phyloP scores from a whole-genome alignment of 2,329 filamentous ascomycete genomes.

The Calonectria henricotiae region DNA sequence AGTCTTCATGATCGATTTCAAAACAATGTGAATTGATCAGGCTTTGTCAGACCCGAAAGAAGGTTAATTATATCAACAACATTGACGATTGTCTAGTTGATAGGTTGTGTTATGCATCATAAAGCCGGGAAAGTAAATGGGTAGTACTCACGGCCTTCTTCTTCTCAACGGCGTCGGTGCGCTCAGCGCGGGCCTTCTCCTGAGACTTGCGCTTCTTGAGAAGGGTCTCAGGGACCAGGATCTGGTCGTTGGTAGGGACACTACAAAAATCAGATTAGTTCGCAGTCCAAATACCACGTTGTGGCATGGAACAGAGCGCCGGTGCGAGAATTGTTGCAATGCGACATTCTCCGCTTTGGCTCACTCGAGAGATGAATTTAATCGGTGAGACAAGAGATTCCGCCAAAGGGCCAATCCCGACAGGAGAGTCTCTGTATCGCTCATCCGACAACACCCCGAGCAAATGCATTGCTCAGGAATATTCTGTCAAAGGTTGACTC shows the following conservation, averaged over 20 bases:
- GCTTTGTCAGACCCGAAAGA: conserved; percentile 97
- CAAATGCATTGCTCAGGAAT: conserved; percentile 60
- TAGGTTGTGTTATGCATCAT: conserved; percentile 92
- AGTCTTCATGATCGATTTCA: conserved; percentile 37
- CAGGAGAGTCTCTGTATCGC: conserved; percentile 51
- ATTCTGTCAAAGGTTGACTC: conserved; percentile 56
- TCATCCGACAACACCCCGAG: conserved; percentile 86
- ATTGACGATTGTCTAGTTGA: conserved; percentile 98
- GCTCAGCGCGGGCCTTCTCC: conserved; percentile 98
- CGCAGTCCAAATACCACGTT: conserved; percentile 76
- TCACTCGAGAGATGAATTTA: conserved; percentile 86
- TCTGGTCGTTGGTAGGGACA: conserved; percentile 94
- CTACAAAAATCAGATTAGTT: conserved; percentile 82
- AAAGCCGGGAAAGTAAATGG: conserved; percentile 56
- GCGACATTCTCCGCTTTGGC: conserved; percentile 93
- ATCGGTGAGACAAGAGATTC: conserved; percentile 76
- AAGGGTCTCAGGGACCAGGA: conserved; percentile 98
- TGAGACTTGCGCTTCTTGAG: conserved; percentile 99
- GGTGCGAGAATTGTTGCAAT: conserved; percentile 91
- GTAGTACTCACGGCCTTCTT: conserved; percentile 87
- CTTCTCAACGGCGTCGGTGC: conserved; percentile 84
- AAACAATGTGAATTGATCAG: conserved; percentile 53
- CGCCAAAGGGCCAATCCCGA: conserved; percentile 19
- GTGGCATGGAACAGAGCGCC: conserved; percentile 79
- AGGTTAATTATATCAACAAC: conserved; percentile 96